These are phyloP conservation scores for Exophiala sp. DNA, from an alignment of 2,329 filamentous ascomycete species.

Conservation along the genomic window DNA sequence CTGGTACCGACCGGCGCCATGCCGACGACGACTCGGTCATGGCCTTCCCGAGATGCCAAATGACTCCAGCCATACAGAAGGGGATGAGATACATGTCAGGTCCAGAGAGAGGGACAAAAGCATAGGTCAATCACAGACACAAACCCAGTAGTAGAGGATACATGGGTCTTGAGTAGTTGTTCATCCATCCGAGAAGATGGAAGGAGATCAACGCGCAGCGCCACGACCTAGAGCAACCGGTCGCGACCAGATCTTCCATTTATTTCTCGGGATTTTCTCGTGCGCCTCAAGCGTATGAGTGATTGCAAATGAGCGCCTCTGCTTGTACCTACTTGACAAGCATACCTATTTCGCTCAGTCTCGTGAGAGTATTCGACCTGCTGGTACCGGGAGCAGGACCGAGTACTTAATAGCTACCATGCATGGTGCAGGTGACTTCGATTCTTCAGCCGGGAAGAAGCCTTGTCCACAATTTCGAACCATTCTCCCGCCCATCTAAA, in stretches of 20 bases:
- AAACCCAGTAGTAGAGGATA: too few relatives aligned
- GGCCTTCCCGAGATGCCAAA: not conserved
- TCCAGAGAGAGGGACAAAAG: not conserved
- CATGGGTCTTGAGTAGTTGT: not conserved
- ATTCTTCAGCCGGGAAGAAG: not conserved
- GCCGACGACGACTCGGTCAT: slow-evolving; percentile 1
- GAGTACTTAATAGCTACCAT: too few relatives aligned
- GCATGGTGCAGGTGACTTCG: not conserved
- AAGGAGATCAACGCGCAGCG: not conserved
- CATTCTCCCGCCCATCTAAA: not conserved
- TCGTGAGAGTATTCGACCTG: not conserved
- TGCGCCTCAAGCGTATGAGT: not conserved
- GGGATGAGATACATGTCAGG: not conserved
- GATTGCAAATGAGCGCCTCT: too few relatives aligned
- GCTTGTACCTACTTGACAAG: too few relatives aligned
- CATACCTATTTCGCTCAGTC: not conserved
- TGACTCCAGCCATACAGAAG: slow-evolving; percentile 1
- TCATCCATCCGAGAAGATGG: not conserved
- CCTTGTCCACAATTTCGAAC: not conserved
- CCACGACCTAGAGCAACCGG: not conserved
- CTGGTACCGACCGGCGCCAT: slow-evolving; percentile 16
- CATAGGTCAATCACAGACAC: not conserved
- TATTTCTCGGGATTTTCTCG: not conserved
- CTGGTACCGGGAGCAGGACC: too few relatives aligned
- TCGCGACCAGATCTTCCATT: not conserved